These are phyloP conservation scores for Crepidotus variabilis DNA, from an alignment of 768 basidiomycete genomes.

Conservation along the genomic window DNA sequence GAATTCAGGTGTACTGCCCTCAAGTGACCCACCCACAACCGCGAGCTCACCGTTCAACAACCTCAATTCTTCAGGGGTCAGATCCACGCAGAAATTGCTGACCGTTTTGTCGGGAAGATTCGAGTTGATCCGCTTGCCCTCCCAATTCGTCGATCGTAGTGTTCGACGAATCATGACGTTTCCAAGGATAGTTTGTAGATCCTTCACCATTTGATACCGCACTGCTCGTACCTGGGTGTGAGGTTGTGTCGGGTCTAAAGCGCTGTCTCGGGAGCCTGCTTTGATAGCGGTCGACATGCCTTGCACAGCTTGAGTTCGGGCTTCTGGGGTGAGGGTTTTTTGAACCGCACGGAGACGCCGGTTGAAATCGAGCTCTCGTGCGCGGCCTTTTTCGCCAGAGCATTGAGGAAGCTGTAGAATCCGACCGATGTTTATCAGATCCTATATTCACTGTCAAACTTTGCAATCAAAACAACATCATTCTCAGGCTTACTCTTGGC, in stretches of 20 bases:
- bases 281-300: background rate
- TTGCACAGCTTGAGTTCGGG: background rate
- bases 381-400: background rate
- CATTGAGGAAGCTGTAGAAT: background rate
- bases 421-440: background rate
- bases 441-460: too few species aligned
- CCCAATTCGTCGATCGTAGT: background rate
- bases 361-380: background rate
- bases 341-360: background rate
- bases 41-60: background rate
- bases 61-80: background rate
- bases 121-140: background rate
- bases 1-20: background rate
- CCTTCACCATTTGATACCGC: background rate
- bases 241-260: background rate
- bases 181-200: background rate
- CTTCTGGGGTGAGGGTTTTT: background rate
- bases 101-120: background rate
- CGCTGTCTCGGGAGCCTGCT: background rate
- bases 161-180: background rate
- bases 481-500: slow-evolving; percentile 1
- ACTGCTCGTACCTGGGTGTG: background rate
- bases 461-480: too few species aligned
- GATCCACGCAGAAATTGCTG: background rate
- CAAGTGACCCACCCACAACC: background rate